Evolutionary conservation across 192 early-diverging fungal genomes (phyloP).

Genomic region (Martensiomyces pterosporus): DNA sequence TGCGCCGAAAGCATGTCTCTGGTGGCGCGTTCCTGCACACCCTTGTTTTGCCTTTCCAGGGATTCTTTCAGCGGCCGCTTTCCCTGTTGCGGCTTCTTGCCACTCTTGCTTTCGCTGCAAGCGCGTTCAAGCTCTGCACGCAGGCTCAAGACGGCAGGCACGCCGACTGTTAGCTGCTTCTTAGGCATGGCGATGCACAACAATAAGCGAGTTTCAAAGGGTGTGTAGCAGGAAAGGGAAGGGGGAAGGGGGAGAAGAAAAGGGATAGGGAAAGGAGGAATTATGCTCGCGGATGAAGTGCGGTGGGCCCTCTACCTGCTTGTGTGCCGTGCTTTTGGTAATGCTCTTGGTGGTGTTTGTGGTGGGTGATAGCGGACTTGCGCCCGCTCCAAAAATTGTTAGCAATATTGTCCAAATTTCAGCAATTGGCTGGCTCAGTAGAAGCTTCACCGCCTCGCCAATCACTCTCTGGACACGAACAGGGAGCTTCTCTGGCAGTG

Average conservation of each 20-base stretch:
- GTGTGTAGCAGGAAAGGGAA: background rate
- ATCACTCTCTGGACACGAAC: constrained; percentile 34
- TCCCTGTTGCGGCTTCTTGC: background rate
- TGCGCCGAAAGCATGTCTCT: constrained; percentile 16
- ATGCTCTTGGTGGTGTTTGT: too few species aligned
- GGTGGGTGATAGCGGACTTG: constrained; percentile 11
- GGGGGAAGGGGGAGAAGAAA: background rate
- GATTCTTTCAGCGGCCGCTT: too few species aligned
- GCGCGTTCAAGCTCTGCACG: constrained; percentile 34
- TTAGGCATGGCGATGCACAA: constrained; percentile 24
- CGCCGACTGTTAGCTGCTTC: constrained; percentile 16
- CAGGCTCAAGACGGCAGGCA: constrained; percentile 23
- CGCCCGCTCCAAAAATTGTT: constrained; percentile 38
- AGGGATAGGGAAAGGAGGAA: too few species aligned
- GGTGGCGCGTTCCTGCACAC: constrained; percentile 20
- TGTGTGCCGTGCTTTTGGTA: too few species aligned
- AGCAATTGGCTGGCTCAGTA: constrained; percentile 34
- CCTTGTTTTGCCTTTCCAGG: constrained; percentile 22
- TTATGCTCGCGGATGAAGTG: too few species aligned
- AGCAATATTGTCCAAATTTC: constrained; percentile 26
- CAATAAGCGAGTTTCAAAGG: too few species aligned
- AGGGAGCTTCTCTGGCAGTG: background rate
- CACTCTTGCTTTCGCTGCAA: constrained; percentile 14
- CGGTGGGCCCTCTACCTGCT: too few species aligned
- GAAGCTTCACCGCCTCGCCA: constrained; percentile 16